Percentiles rank a stretch among this genome's conserved stretches.
These are phyloP conservation scores for Pulveroboletus sp. DNA, from an alignment of 1,284 basidiomycete species.

Conservation along the genomic window DNA sequence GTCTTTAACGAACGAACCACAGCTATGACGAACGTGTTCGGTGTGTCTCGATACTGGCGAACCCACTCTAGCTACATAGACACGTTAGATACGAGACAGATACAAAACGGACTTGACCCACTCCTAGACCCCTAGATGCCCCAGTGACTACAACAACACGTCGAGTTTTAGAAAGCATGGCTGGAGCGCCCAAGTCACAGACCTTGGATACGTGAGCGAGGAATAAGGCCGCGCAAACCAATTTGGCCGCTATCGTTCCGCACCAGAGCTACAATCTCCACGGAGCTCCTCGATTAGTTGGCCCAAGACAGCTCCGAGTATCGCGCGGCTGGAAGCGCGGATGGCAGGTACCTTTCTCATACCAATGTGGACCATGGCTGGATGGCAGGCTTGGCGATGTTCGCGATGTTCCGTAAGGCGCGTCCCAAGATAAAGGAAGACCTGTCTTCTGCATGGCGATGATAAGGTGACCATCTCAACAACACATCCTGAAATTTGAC, in stretches of 20 bases:
- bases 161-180: neutral
- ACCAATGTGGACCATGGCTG: neutral
- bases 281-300: neutral
- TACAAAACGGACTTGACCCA: neutral
- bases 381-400: neutral
- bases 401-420: neutral
- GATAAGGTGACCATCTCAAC: neutral
- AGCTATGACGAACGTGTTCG: constrained; percentile 1
- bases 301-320: neutral
- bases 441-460: neutral
- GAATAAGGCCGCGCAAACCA: neutral
- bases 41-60: constrained; percentile 3
- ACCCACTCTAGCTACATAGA: constrained; percentile 2
- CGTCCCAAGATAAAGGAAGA: neutral
- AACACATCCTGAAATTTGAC: neutral
- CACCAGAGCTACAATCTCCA: too few relatives aligned
- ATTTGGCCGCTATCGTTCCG: neutral
- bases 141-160: constrained; percentile 7
- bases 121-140: constrained; percentile 2
- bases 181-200: neutral
- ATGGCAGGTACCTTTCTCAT: neutral
- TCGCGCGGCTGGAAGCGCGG: neutral
- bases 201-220: neutral
- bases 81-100: neutral
- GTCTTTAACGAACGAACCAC: constrained; percentile 7